These are phyloP conservation scores for Calycina marina DNA, from an alignment of 2,329 filamentous ascomycete genomes.

Conservation along the genomic window DNA sequence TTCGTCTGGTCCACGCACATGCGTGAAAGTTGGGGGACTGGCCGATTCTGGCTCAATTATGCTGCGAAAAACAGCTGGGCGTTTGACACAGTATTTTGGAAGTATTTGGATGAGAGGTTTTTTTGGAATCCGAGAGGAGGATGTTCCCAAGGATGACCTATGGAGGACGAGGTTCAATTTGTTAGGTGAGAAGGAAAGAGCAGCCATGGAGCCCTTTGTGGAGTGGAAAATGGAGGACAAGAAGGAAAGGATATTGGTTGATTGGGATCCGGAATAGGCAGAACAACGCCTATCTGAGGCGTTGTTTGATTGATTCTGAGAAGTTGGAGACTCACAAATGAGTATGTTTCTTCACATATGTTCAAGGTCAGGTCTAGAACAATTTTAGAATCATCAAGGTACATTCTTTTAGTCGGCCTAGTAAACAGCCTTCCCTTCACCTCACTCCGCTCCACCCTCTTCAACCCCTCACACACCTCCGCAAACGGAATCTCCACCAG, in stretches of 20 bases:
- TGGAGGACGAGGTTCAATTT: neutral
- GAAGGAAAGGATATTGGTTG: neutral
- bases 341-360: too few species aligned
- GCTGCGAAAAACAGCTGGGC: neutral
- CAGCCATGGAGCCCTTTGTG: neutral
- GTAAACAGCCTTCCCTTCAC: too few species aligned
- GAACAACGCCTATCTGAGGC: too few species aligned
- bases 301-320: too few species aligned
- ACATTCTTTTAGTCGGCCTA: too few species aligned
- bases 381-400: too few species aligned
- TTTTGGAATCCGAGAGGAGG: neutral
- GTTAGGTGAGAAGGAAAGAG: conserved; percentile 1
- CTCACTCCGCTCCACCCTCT: too few species aligned
- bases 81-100: conserved; percentile 1
- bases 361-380: too few species aligned
- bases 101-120: neutral
- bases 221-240: neutral
- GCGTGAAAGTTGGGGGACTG: neutral
- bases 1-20: neutral
- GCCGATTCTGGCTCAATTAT: conserved; percentile 1
- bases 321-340: too few species aligned
- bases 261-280: too few species aligned
- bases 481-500: too few species aligned
- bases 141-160: neutral
- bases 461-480: too few species aligned